Evolutionary conservation across 805 yeast genomes (phyloP).

Genomic region (Candida broadrunensis): DNA sequence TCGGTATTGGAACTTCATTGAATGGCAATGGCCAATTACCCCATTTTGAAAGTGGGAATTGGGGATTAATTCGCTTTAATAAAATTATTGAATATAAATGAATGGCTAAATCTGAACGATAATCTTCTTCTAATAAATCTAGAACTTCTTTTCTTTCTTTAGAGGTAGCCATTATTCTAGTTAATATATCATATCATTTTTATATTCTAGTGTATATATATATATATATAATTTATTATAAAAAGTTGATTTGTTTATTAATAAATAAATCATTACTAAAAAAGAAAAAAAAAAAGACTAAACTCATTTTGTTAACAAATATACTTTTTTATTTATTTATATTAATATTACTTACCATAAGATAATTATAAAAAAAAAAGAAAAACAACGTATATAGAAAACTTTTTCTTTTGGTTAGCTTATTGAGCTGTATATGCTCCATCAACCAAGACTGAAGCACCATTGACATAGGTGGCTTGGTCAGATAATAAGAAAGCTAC

Average conservation of each 20-base stretch:
- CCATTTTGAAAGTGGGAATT: conserved; percentile 43
- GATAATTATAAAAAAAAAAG: too few relatives aligned
- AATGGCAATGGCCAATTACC: conserved; percentile 56
- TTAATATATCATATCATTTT: background rate
- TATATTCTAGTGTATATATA: too few relatives aligned
- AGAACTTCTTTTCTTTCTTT: conserved; percentile 20
- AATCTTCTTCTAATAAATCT: conserved; percentile 44
- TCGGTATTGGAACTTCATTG: conserved; percentile 37
- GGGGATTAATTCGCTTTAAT: conserved; percentile 32
- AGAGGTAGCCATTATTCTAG: conserved; percentile 3
- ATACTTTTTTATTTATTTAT: too few relatives aligned
- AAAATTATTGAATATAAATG: conserved; percentile 64
- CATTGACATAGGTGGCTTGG: conserved; percentile 34
- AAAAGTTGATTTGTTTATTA: too few relatives aligned
- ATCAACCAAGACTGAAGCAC: conserved; percentile 30
- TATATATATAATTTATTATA: too few relatives aligned
- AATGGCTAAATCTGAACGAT: conserved; percentile 53
- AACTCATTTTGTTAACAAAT: too few relatives aligned
- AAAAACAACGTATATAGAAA: too few relatives aligned
- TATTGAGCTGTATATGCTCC: conserved; percentile 24
- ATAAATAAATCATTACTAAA: too few relatives aligned
- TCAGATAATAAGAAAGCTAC: conserved; percentile 32
- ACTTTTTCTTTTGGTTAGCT: too few relatives aligned
- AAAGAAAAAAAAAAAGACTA: too few relatives aligned
- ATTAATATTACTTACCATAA: too few relatives aligned